Percentiles rank a stretch among this genome's conserved stretches.
Evolutionary conservation across 2,329 filamentous ascomycete species (phyloP).

Genomic region (Drechslerella dactyloides): DNA sequence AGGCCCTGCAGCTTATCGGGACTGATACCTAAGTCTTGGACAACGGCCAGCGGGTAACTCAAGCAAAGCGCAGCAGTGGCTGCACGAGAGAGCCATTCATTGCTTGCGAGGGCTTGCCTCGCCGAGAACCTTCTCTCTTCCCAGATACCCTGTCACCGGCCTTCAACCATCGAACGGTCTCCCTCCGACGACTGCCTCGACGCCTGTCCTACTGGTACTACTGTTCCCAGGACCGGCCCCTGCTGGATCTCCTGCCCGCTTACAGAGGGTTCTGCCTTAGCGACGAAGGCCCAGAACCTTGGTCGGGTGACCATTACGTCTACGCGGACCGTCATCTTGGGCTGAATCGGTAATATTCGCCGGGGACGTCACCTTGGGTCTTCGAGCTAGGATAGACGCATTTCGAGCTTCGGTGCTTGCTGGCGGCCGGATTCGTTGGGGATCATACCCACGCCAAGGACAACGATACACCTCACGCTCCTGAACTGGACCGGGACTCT

Average conservation of each 20-base stretch:
- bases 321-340: not conserved
- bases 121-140: not conserved
- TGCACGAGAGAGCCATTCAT: not conserved
- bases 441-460: conserved; percentile 41
- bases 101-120: not conserved
- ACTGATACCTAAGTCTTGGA: conserved; percentile 10
- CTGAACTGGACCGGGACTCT: conserved; percentile 22
- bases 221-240: conserved; percentile 34
- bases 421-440: conserved; percentile 7
- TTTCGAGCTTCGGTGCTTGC: no score
- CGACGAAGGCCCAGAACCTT: conserved; percentile 39
- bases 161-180: not conserved
- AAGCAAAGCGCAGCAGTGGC: no score
- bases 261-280: conserved; percentile 23
- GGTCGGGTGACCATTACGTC: conserved; percentile 14
- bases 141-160: conserved; percentile 11
- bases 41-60: no score
- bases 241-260: conserved; percentile 40
- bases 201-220: conserved; percentile 26
- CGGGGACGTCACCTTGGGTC: not conserved
- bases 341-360: not conserved
- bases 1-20: conserved; percentile 36
- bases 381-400: not conserved
- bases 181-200: conserved; percentile 21
- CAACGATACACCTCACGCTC: conserved; percentile 8